Percentiles rank a stretch among this genome's conserved stretches.
phyloP scores from a whole-genome alignment of 2,329 filamentous ascomycete genomes.

The Corynespora cassiicola region DNA sequence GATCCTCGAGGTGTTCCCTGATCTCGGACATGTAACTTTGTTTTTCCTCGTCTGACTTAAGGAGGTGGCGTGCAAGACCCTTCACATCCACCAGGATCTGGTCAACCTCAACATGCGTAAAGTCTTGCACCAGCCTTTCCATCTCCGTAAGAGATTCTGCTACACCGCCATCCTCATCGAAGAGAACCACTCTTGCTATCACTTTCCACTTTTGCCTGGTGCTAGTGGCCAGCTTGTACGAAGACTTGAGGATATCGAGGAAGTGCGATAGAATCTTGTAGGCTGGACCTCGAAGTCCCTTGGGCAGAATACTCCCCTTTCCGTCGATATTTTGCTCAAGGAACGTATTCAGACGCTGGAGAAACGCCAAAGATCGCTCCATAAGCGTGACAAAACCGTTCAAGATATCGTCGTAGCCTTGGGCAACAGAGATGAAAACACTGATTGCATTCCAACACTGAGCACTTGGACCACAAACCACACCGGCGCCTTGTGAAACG shows the following conservation, averaged over 20 bases:
- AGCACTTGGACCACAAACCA: constrained; percentile 13
- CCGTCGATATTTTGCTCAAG: constrained; percentile 1
- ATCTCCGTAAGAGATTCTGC: constrained; percentile 9
- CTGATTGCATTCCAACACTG: constrained; percentile 25
- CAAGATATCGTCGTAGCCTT: constrained; percentile 8
- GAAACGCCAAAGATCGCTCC: constrained; percentile 19
- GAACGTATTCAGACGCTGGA: constrained; percentile 11
- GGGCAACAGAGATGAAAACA: constrained; percentile 14
- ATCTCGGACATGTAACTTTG: constrained; percentile 5
- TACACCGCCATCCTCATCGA: constrained; percentile 14
- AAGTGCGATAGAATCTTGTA: constrained; percentile 13
- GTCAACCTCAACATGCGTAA: constrained; percentile 11
- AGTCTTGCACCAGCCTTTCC: constrained; percentile 8
- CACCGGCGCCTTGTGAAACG: constrained; percentile 9
- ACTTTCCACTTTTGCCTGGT: constrained; percentile 16
- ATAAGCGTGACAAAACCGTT: constrained; percentile 21
- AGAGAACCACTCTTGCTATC: constrained; percentile 14
- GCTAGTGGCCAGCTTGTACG: constrained; percentile 18
- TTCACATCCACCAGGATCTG: constrained; percentile 9
- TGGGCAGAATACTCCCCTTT: neutral
- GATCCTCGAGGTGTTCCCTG: constrained; percentile 2
- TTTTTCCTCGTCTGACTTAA: constrained; percentile 8
- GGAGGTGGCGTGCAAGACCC: constrained; percentile 8
- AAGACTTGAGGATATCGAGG: constrained; percentile 10
- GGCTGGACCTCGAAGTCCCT: constrained; percentile 6